A percentile compares a stretch with the other conserved stretches of the same genome.
Conservation (phyloP, 371 early-diverging fungal species). For the Rhizopus sp. region DNA sequence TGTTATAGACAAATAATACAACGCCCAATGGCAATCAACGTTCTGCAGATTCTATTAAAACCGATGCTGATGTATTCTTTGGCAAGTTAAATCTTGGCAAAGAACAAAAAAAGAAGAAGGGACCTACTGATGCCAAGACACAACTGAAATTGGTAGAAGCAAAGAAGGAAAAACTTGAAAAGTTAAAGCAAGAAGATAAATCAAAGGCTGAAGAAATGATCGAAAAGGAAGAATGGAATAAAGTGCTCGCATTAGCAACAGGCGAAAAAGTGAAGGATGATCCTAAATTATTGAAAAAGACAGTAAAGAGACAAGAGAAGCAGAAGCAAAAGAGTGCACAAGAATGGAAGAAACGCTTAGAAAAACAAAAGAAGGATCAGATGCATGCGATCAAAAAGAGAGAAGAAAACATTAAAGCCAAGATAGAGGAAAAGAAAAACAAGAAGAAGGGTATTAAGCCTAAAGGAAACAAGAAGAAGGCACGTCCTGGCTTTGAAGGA, state of each 20-base stretch:
- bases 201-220: conserved; percentile 69
- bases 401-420: conserved; percentile 47
- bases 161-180: conserved; percentile 77
- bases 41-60: conserved; percentile 55
- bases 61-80: conserved; percentile 66
- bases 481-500: conserved; percentile 54
- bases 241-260: conserved; percentile 75
- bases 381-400: conserved; percentile 69
- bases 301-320: conserved; percentile 83
- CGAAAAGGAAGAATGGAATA: conserved; percentile 82
- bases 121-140: conserved; percentile 72
- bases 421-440: conserved; percentile 75
- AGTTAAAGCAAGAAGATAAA: conserved; percentile 67
- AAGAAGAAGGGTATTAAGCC: conserved; percentile 59
- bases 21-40: conserved; percentile 15
- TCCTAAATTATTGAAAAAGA: conserved; percentile 84
- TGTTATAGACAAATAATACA: not conserved
- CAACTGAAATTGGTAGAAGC: conserved; percentile 77
- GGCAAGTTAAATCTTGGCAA: conserved; percentile 72
- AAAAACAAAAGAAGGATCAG: conserved; percentile 64
- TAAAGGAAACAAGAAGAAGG: conserved; percentile 43
- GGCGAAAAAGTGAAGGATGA: conserved; percentile 95
- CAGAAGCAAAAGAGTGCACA: conserved; percentile 80
- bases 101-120: conserved; percentile 67
- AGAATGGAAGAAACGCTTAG: conserved; percentile 83